phyloP scores from a whole-genome alignment of 2,329 filamentous ascomycete genomes.

The Berkeleyomyces basicola region DNA sequence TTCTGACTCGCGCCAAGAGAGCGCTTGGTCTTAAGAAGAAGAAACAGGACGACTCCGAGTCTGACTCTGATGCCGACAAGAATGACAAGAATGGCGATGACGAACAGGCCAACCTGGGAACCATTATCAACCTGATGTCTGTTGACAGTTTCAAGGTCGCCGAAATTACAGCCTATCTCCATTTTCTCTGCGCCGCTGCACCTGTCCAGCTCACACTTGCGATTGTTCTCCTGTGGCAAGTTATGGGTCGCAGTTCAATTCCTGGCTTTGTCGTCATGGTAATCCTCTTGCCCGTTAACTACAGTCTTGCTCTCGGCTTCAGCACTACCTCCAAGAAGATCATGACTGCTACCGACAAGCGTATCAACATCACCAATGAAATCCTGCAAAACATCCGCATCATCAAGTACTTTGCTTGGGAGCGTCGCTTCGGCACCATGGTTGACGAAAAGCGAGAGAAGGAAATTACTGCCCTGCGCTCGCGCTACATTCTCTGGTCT shows the following conservation, averaged over 20 bases:
- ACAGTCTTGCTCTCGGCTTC: slow-evolving; percentile 74
- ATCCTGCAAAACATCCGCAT: slow-evolving; percentile 94
- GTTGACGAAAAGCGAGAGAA: slow-evolving; percentile 74
- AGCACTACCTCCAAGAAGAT: slow-evolving; percentile 77
- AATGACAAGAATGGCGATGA: slow-evolving; percentile 28
- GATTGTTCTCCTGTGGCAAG: slow-evolving; percentile 65
- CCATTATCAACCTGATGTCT: slow-evolving; percentile 99
- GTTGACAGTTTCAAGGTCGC: slow-evolving; percentile 98
- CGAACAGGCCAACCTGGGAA: slow-evolving; percentile 77
- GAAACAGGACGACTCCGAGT: slow-evolving; percentile 22
- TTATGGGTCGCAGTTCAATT: slow-evolving; percentile 85
- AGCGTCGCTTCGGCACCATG: slow-evolving; percentile 69
- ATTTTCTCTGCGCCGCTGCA: slow-evolving; percentile 85
- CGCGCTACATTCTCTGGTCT: slow-evolving; percentile 82
- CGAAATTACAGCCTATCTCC: slow-evolving; percentile 84
- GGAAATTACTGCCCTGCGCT: slow-evolving; percentile 64
- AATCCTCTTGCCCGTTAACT: slow-evolving; percentile 76
- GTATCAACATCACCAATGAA: slow-evolving; percentile 93
- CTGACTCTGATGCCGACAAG: slow-evolving; percentile 21
- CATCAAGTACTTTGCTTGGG: slow-evolving; percentile 99
- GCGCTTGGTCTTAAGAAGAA: slow-evolving; percentile 42
- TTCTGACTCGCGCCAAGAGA: slow-evolving; percentile 34
- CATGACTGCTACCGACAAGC: slow-evolving; percentile 81
- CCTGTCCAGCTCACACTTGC: slow-evolving; percentile 77
- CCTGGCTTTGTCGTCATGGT: slow-evolving; percentile 86